phyloP scores from a whole-genome alignment of 2,329 filamentous ascomycete genomes.

The Aspergillus texensis region DNA sequence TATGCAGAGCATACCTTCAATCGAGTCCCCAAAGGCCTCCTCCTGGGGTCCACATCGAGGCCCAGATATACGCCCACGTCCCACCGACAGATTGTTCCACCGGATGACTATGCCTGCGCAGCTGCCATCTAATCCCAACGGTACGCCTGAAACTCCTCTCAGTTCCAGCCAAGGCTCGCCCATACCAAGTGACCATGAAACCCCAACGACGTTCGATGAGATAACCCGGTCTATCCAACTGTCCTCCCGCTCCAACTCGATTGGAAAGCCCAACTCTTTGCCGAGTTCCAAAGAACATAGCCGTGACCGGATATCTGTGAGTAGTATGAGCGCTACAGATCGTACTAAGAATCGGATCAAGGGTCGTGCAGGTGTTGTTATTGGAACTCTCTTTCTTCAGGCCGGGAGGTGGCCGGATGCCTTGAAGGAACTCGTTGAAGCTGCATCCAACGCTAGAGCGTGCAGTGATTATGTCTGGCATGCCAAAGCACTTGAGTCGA shows the following conservation, averaged over 20 bases:
- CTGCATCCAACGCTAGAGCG: constrained; percentile 73
- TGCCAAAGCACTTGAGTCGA: constrained; percentile 88
- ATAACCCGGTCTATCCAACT: constrained; percentile 50
- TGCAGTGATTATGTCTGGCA: constrained; percentile 96
- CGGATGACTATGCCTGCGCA: constrained; percentile 81
- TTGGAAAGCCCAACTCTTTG: constrained; percentile 39
- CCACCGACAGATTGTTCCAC: constrained; percentile 61
- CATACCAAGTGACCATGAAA: constrained; percentile 41
- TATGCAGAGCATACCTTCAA: constrained; percentile 70
- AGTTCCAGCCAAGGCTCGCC: constrained; percentile 40
- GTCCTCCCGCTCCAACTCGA: constrained; percentile 41
- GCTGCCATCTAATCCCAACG: constrained; percentile 50
- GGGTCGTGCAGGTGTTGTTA: constrained; percentile 74
- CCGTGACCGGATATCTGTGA: constrained; percentile 63
- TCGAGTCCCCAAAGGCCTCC: constrained; percentile 70
- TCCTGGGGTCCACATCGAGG: constrained; percentile 54
- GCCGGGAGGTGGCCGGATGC: constrained; percentile 90
- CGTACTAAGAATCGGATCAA: constrained; percentile 79
- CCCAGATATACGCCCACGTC: constrained; percentile 47
- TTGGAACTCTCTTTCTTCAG: constrained; percentile 84
- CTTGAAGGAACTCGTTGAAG: constrained; percentile 78
- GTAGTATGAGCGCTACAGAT: constrained; percentile 77
- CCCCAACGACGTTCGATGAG: constrained; percentile 58
- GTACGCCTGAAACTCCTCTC: constrained; percentile 41
- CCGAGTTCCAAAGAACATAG: constrained; percentile 55